Evolutionary conservation across 805 yeast genomes (phyloP), one percentile per base, ranked within the genome.

Genomic region (Yarrowia sp.): DNA sequence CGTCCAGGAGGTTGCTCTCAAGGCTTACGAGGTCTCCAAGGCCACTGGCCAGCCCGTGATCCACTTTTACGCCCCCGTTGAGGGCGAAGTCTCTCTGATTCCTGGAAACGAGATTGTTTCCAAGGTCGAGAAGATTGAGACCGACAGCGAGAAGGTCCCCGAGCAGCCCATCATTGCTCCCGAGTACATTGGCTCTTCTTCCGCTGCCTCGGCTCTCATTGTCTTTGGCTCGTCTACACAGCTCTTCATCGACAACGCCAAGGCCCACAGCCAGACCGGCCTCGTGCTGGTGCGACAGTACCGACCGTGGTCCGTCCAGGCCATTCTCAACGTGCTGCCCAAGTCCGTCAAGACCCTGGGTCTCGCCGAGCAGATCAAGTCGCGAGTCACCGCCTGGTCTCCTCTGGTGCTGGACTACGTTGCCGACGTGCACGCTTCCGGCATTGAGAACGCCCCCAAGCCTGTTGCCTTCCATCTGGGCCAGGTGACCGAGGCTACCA

Each of bases 391-490:
- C 10, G 79, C 79, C n/a, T 88, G 90, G 78, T 85, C 90, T 15
- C 91, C 94, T 3, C 81, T 92, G 50, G 82, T 89, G 72, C 84
- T 92, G 72, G 97, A 92, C 75, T 85, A 92, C 72, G 85, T 92
- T 77, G 84, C 86, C 64, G 86, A 86, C 64, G 80, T 84, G 78
- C 70, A 71, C 42, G 56, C 72, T 36, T 45, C 73, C 5, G 72
- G 70, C 16, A 58, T 68, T 36, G 59, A 63, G 12, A 56, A 73
- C 52, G 68, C 76, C 41, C 71, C 74, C 16, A 76, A 82, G 73
- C 80, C 92, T 16, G 84, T 89, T 61, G 82, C 89, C 22, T 82
- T 85, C 75, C 89, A 87, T 70, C 77, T 84, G 64, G 84, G 86
- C 40, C 69, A 77, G 22, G 79, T 84, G 55, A 79, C 79, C 69